Evolutionary conservation across 2,329 filamentous ascomycete genomes (phyloP).

Genomic region (Podosphaera leucotricha): DNA sequence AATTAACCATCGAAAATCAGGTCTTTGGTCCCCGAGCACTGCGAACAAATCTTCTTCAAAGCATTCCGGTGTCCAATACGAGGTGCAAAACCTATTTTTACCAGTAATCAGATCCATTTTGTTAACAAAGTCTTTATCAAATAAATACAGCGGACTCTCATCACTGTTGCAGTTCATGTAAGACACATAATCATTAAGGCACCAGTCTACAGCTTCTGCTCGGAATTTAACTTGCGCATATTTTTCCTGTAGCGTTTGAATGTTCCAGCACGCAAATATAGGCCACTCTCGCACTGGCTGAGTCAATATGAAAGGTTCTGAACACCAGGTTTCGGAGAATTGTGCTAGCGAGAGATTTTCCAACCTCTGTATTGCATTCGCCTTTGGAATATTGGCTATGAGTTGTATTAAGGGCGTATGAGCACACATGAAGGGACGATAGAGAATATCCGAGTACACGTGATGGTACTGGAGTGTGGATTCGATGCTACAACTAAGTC

Average conservation of each 20-base stretch:
- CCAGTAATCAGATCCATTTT: constrained; percentile 58
- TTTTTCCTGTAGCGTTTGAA: constrained; percentile 36
- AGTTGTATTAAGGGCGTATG: constrained; percentile 47
- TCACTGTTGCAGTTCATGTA: constrained; percentile 66
- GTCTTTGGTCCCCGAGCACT: constrained; percentile 52
- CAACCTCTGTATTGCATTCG: constrained; percentile 51
- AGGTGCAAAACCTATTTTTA: constrained; percentile 20
- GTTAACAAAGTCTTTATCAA: constrained; percentile 65
- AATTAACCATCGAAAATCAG: constrained; percentile 82
- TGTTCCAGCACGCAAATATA: constrained; percentile 49
- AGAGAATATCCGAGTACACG: constrained; percentile 74
- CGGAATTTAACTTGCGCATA: constrained; percentile 51
- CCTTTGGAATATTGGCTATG: constrained; percentile 42
- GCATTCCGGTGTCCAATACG: constrained; percentile 60
- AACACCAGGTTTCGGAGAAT: constrained; percentile 53
- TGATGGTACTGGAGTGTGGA: constrained; percentile 45
- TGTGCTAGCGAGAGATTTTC: constrained; percentile 44
- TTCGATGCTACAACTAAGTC: constrained; percentile 26
- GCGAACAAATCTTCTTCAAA: constrained; percentile 76
- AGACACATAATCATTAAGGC: constrained; percentile 50
- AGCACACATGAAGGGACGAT: constrained; percentile 76
- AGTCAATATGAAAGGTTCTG: constrained; percentile 70
- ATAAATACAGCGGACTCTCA: constrained; percentile 80
- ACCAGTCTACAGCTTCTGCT: constrained; percentile 87
- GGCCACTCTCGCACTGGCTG: constrained; percentile 64